Evolutionary conservation across 192 early-diverging fungal species (phyloP), one percentile per base, ranked within the genome.

Genomic region (Gamsiella multidivaricata): DNA sequence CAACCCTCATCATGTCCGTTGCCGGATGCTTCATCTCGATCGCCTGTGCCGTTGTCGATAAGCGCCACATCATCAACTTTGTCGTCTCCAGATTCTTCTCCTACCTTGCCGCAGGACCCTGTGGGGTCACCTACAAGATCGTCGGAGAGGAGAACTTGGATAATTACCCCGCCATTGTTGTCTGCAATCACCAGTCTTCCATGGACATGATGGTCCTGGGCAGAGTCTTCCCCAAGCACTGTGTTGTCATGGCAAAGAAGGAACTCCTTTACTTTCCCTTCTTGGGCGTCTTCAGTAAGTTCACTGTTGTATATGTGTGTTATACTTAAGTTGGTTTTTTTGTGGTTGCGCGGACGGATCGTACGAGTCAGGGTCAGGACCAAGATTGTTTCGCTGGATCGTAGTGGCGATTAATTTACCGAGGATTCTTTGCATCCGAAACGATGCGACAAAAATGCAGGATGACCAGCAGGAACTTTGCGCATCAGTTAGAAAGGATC

Each of bases 131-230:
- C 0, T 85, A 86, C 52, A 85, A 81, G 33, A 79, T 94, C 14
- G 86, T 88, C 31, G 87, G 87, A 20, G 81, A 86, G 57, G 87
- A 90, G 49, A 80, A 91, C 56, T 57, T 92, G 45, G 69, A 84
- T n/a, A 78, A 65, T n/a, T 52, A 80, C 6, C 91, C 94, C 7
- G 88, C 87, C 45, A 82, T 95, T 18, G 83, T 88, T 32, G 85
- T 95, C n/a, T 89, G 88, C 55, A 97, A 97, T 79, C 95, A 97
- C 75, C 95, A 97, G 67, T 89, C 87, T 53, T 85, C 88, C 33
- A 71, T 95, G 65, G 95, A 97, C 80, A 72, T 92, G 28, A 60
- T 94, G 33, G 81, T 89, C 62, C 64, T 94, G 53, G 85, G 89
- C 20, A 80, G 76, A 64, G 84, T 94, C 17, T 88, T 90, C 36